Base-by-base conservation (phyloP, 768 basidiomycete species). In the Russula foetens region DNA sequence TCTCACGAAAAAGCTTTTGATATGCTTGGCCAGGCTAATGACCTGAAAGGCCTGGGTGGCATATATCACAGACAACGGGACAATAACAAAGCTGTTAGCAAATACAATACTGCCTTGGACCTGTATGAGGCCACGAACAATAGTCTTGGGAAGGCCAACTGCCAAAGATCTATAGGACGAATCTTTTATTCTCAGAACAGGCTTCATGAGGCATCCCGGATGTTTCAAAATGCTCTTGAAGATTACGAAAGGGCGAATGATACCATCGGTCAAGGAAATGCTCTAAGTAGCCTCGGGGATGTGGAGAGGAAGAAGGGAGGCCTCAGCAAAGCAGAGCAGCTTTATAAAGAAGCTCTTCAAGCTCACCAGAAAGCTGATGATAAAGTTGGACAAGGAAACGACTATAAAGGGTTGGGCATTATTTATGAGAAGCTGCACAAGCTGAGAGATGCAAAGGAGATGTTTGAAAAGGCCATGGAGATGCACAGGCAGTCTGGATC, bases 1-100 rank as follows among this genome's bases (percentile, higher is more conserved):
- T 45, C 44, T 23, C 63, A 62, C 24, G 12, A 33, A 33, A 60
- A 61, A 23, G 48, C 59, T 23, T 38, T n/a, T 43, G 63, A 63
- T 28, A 56, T 41, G 44, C 43, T 63, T 11, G 63, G 59, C 6
- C 59, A 63, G 31, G 63, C 63, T 12, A 63, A 63, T 51, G 63
- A 63, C n/a, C 54, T 61, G 2, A 63, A 63, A 52, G 63, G 63
- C 43, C 46, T 62, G 8, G 63, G 63, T 19, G 53, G 53, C 29
- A 41, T 63, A 49, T 51, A 45, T 33, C 9, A 55, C 21, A 62
- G 43, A 4, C 35, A 57, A 1, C 50, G 35, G 4, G 23, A 57
- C 21, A 26, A 23, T 3, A 4, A 21, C 4, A 31, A 24, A 28
- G 60, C 60, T 11, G 47, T n/a, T 21, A 21, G 29, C 12, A 28